Evolutionary conservation across 1,284 basidiomycete genomes (phyloP), one percentile per base, ranked within the genome.

Genomic region (Trametes pubescens): DNA sequence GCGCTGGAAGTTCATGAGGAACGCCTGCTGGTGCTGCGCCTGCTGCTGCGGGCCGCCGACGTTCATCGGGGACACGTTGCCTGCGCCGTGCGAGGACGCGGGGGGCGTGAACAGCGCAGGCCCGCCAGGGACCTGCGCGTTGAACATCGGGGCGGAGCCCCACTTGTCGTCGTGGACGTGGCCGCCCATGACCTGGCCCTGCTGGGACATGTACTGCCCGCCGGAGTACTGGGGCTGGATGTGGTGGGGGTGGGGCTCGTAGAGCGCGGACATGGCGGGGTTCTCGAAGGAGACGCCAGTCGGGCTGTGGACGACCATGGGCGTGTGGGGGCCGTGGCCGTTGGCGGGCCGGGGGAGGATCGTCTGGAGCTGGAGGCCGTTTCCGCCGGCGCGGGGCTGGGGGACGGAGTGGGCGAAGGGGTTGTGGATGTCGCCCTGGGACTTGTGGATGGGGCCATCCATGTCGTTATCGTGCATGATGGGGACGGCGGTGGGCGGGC

Each of bases 51-150:
- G 52, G 64, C 18, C 64, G 59, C 48, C 6, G 70, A 65, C 18
- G 72, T 38, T 38, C 37, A 38, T 38, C 11, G 37, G 37, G 14
- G 37, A 38, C 37, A 38, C 37, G 37, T 69, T 66, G 37, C 49
- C 62, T 26, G 67, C 59, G 59, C 72, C 66, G 53, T 77, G 78
- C 29, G 76, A 71, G 18, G 69, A 57, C n/a, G 73, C 69, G 11
- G 81, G 72, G 46, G 82, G 73, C 0, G 78, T 76, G 61, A 80
- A 73, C 66, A 79, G 74, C 69, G 72, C 51, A 71, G 65, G 51
- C 71, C 77, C 47, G 71, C 67, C 65, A 69, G 61, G 53, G 72
- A 75, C 52, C 74, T 74, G 53, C 58, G 72, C 9, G 32, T 72
- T 71, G 60, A 77, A 79, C 43, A 74, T 75, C 52, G 70, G 70